A percentile compares a stretch with the other conserved stretches of the same genome.
These are phyloP conservation scores for Calonectria pteridis DNA, from an alignment of 2,329 filamentous ascomycete species.

Conservation along the genomic window DNA sequence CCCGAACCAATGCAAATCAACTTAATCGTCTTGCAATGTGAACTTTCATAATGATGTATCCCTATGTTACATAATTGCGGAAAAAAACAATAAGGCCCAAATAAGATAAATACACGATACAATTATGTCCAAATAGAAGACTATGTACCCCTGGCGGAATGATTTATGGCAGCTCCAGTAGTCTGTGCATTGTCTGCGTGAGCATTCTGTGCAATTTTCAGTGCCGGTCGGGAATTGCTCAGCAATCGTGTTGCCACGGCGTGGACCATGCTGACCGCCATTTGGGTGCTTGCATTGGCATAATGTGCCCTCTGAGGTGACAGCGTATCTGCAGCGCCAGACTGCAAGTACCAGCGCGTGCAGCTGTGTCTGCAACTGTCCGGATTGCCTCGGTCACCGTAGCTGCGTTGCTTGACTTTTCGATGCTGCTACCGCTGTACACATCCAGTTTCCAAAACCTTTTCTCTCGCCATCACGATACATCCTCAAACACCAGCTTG, in stretches of 20 bases:
- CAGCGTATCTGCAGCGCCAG: too few relatives aligned
- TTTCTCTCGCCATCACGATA: not conserved
- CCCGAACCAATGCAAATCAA: too few relatives aligned
- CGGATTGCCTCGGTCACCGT: too few relatives aligned
- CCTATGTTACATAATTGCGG: not conserved
- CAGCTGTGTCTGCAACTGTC: too few relatives aligned
- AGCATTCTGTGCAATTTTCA: not conserved
- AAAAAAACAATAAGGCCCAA: not conserved
- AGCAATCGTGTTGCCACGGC: not conserved
- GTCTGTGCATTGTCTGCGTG: not conserved
- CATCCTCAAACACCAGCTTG: conserved; percentile 23
- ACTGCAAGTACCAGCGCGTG: too few relatives aligned
- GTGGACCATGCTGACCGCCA: too few relatives aligned
- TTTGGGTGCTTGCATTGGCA: too few relatives aligned
- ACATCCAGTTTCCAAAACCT: not conserved
- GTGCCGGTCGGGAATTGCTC: not conserved
- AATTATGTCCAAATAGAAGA: not conserved
- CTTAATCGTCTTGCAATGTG: too few relatives aligned
- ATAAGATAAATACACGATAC: not conserved
- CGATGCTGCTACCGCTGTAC: too few relatives aligned
- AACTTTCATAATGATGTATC: not conserved
- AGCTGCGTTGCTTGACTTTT: too few relatives aligned
- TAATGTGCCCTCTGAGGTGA: too few relatives aligned
- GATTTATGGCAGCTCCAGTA: not conserved
- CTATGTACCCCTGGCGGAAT: not conserved